Percentiles rank a stretch among this genome's conserved stretches.
Conservation (phyloP, 768 basidiomycete genomes). For the Exsudoporus frostii region DNA sequence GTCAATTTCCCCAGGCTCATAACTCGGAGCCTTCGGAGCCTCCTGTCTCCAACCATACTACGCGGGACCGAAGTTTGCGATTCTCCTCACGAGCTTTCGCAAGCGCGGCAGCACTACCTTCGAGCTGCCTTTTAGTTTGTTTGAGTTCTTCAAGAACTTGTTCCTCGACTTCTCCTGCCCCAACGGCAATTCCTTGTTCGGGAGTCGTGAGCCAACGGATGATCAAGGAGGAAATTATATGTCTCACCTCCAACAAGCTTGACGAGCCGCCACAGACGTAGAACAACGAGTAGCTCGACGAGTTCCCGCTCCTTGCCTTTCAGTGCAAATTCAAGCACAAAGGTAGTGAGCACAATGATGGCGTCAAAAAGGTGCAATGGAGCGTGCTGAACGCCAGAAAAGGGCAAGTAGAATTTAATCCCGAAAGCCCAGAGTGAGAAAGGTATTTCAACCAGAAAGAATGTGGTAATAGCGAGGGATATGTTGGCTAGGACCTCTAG, state of each 20-base stretch:
- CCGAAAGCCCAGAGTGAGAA: constrained; percentile 67
- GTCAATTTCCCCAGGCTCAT: constrained; percentile 20
- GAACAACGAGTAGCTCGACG: constrained; percentile 62
- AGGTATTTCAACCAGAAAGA: constrained; percentile 80
- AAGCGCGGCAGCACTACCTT: constrained; percentile 42
- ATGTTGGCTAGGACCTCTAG: constrained; percentile 57
- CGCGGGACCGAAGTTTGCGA: constrained; percentile 43
- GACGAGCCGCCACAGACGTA: constrained; percentile 79
- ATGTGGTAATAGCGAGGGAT: constrained; percentile 63
- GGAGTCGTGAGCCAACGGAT: not conserved
- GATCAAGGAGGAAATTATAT: not conserved
- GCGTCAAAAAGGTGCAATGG: constrained; percentile 74
- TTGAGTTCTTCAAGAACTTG: constrained; percentile 46
- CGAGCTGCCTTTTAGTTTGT: constrained; percentile 48
- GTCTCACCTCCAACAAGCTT: constrained; percentile 62
- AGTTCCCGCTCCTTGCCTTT: constrained; percentile 69
- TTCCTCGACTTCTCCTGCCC: constrained; percentile 69
- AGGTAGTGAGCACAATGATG: constrained; percentile 66
- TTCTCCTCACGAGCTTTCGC: constrained; percentile 51
- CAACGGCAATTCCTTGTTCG: constrained; percentile 65
- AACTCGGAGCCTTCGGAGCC: constrained; percentile 33
- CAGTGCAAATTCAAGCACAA: constrained; percentile 67
- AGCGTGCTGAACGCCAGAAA: constrained; percentile 51
- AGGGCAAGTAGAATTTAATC: constrained; percentile 57
- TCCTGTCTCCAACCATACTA: constrained; percentile 34